Conservation (phyloP, 2,329 filamentous ascomycete species). For the Phyllosticta citrichinensis region DNA sequence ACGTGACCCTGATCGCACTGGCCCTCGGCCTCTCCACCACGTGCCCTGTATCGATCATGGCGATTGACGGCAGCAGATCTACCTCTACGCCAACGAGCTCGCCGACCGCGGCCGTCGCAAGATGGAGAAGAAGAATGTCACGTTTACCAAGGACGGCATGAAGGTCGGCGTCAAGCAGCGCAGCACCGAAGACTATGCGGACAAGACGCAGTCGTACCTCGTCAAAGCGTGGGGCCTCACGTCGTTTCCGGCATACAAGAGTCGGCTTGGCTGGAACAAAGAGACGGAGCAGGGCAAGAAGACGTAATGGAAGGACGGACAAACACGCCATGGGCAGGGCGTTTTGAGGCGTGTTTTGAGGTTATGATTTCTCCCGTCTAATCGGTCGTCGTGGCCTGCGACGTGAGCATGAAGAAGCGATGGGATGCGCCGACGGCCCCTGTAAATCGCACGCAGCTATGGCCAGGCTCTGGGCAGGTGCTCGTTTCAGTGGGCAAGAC, state of each 20-base stretch:
- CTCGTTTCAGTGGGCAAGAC: neutral
- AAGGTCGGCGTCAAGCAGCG: slow-evolving; percentile 62
- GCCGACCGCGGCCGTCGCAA: slow-evolving; percentile 54
- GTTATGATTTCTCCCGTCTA: neutral
- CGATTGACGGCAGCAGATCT: slow-evolving; percentile 38
- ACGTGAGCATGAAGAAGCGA: neutral
- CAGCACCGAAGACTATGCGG: slow-evolving; percentile 60
- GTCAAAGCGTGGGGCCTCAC: slow-evolving; percentile 42
- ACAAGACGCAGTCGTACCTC: slow-evolving; percentile 55
- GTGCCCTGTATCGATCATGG: neutral
- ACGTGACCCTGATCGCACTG: slow-evolving; percentile 10
- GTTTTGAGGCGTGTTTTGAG: neutral
- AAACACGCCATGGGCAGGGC: neutral
- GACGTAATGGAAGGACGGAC: neutral
- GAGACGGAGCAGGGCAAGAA: neutral
- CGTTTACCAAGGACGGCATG: slow-evolving; percentile 65
- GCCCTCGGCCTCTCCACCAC: neutral
- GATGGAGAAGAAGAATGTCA: slow-evolving; percentile 66
- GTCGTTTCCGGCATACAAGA: slow-evolving; percentile 27
- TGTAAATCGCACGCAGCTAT: neutral
- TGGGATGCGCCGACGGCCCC: neutral
- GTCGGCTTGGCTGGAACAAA: slow-evolving; percentile 22
- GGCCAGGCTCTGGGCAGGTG: neutral
- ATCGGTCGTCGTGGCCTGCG: neutral
- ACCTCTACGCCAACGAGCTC: slow-evolving; percentile 57